Conservation (phyloP, 805 yeast species). For the Kodamaea leandrae region DNA sequence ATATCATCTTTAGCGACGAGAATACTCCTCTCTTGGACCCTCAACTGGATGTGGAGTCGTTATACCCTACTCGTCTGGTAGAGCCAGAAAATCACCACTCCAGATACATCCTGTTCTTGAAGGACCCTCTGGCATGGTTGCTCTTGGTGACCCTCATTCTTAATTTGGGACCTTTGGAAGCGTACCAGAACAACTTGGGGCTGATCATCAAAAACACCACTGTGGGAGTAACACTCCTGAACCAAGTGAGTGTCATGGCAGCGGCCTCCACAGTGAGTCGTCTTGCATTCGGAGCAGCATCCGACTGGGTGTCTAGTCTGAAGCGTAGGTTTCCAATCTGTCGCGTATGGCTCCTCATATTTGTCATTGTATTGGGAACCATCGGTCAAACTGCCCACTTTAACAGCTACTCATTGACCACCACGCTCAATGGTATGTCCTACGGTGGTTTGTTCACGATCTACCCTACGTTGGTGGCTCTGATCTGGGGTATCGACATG, state of each 20-base stretch:
- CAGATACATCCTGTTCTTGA: conserved; percentile 37
- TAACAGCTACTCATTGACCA: conserved; percentile 18
- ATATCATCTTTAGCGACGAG: conserved; percentile 37
- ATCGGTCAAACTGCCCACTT: conserved; percentile 27
- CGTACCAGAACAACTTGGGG: conserved; percentile 81
- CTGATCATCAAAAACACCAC: conserved; percentile 53
- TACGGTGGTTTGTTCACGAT: conserved; percentile 87
- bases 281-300: conserved; percentile 60
- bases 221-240: conserved; percentile 24
- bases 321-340: conserved; percentile 27
- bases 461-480: conserved; percentile 79
- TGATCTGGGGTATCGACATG: conserved; percentile 83
- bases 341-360: conserved; percentile 32
- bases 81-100: conserved; percentile 37
- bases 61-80: conserved; percentile 31
- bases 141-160: conserved; percentile 63
- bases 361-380: conserved; percentile 26
- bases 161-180: conserved; percentile 79
- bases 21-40: conserved; percentile 28
- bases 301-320: conserved; percentile 55
- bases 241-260: conserved; percentile 61
- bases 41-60: conserved; percentile 14
- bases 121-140: conserved; percentile 60
- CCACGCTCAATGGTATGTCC: conserved; percentile 60
- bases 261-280: conserved; percentile 69